phyloP scores from a whole-genome alignment of 2,329 filamentous ascomycete genomes.

The Pseudogymnoascus sp. region DNA sequence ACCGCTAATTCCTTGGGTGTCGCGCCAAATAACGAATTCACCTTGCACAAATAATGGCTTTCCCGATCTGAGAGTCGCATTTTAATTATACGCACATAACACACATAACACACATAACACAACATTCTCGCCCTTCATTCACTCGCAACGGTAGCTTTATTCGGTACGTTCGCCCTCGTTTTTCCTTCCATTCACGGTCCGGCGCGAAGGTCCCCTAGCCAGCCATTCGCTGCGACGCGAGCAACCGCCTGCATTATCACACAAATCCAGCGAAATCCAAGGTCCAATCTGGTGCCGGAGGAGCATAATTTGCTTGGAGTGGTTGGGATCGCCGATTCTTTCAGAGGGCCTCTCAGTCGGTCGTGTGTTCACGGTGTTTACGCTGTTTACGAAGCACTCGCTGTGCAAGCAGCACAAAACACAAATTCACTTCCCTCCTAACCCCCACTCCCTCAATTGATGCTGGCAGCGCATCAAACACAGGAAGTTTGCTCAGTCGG shows the following conservation, averaged over 20 bases:
- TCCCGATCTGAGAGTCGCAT: neutral
- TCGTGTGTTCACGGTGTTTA: neutral
- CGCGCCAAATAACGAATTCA: neutral
- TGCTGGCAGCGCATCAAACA: neutral
- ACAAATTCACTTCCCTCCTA: no score
- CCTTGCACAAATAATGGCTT: neutral
- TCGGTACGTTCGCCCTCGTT: neutral
- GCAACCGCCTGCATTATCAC: neutral
- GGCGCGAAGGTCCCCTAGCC: neutral
- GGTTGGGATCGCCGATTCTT: conserved; percentile 3
- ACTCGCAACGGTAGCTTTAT: neutral
- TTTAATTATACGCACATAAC: neutral
- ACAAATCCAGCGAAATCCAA: neutral
- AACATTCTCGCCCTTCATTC: neutral
- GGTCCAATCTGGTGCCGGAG: neutral
- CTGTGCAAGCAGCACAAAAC: neutral
- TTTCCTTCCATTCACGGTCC: neutral
- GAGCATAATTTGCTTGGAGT: neutral
- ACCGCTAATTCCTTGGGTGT: neutral
- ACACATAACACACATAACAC: neutral
- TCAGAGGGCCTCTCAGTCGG: neutral
- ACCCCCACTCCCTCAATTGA: neutral
- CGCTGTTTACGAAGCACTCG: neutral
- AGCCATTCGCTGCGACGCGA: neutral
- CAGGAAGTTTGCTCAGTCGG: neutral